These are phyloP conservation scores for Physcomitrium patens DNA, from an alignment of 225 moss, liverwort and hornwort genomes.

Conservation along the genomic window DNA sequence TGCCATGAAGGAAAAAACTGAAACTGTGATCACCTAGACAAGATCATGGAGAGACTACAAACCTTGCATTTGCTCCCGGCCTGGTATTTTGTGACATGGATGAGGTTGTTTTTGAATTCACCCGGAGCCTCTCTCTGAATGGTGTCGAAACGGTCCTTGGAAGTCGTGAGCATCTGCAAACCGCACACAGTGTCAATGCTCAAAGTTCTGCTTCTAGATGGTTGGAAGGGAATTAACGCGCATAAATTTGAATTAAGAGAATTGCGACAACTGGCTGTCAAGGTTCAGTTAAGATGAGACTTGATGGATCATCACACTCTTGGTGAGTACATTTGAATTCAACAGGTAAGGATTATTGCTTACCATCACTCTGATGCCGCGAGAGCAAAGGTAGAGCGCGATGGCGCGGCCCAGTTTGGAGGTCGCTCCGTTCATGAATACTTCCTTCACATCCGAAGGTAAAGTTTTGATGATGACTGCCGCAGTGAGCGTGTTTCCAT, in stretches of 20 bases:
- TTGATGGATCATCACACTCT: neutral
- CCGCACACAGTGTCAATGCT: neutral
- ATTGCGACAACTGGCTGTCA: neutral
- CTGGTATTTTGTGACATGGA: conserved; percentile 69
- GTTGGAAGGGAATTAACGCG: neutral
- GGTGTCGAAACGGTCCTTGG: conserved; percentile 55
- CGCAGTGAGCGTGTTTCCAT: conserved; percentile 91
- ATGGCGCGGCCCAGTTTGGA: conserved; percentile 93
- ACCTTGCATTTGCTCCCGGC: conserved; percentile 72
- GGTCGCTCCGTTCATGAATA: conserved; percentile 94
- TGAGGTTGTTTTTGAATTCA: conserved; percentile 46
- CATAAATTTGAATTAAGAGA: neutral
- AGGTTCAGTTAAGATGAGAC: neutral
- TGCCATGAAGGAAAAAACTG: neutral
- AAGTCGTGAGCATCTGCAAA: conserved; percentile 64
- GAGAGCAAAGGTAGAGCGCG: conserved; percentile 76
- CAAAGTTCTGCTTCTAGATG: too few species aligned
- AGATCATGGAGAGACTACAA: neutral
- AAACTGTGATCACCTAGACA: neutral
- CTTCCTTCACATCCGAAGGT: conserved; percentile 60
- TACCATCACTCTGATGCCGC: conserved; percentile 77
- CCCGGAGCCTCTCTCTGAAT: conserved; percentile 54
- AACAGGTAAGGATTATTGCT: neutral
- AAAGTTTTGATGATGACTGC: conserved; percentile 81
- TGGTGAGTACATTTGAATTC: neutral